phyloP scores from a whole-genome alignment of 2,329 filamentous ascomycete species.

The Penicillium palitans region DNA sequence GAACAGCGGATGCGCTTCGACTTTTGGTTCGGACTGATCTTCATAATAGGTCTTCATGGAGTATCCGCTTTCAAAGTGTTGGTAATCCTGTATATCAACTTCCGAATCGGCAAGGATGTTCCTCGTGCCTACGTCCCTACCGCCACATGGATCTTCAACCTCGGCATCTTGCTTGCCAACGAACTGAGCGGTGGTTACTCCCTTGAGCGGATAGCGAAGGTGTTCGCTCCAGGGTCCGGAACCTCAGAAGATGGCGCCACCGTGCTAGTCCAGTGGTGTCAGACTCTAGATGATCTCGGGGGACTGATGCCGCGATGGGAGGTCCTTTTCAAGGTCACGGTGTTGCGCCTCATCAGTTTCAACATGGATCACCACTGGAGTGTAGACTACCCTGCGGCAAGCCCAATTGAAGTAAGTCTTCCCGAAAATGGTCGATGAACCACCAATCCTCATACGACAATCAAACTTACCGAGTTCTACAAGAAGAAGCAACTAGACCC shows the following conservation, averaged over 20 bases:
- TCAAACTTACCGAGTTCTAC: constrained; percentile 31
- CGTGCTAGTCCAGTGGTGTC: constrained; percentile 60
- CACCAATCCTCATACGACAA: background rate
- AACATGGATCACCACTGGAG: constrained; percentile 98
- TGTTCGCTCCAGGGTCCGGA: constrained; percentile 41
- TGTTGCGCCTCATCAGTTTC: constrained; percentile 90
- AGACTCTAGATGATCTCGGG: constrained; percentile 73
- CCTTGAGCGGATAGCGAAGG: constrained; percentile 62
- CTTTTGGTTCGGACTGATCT: constrained; percentile 74
- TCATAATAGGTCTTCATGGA: constrained; percentile 78
- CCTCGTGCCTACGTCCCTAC: constrained; percentile 70
- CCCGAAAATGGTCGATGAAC: background rate
- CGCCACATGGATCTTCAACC: constrained; percentile 87
- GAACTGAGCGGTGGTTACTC: constrained; percentile 79
- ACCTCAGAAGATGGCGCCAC: constrained; percentile 43
- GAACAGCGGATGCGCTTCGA: constrained; percentile 79
- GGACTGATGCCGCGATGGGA: constrained; percentile 92
- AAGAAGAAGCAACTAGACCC: constrained; percentile 99
- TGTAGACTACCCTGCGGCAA: constrained; percentile 62
- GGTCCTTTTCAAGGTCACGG: constrained; percentile 95
- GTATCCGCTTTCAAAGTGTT: constrained; percentile 82
- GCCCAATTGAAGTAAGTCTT: constrained; percentile 74
- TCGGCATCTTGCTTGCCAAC: constrained; percentile 83
- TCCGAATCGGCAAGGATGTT: constrained; percentile 69
- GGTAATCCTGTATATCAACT: constrained; percentile 77